phyloP scores from a whole-genome alignment of 2,329 filamentous ascomycete species.

The Hypoxylon sp. region DNA sequence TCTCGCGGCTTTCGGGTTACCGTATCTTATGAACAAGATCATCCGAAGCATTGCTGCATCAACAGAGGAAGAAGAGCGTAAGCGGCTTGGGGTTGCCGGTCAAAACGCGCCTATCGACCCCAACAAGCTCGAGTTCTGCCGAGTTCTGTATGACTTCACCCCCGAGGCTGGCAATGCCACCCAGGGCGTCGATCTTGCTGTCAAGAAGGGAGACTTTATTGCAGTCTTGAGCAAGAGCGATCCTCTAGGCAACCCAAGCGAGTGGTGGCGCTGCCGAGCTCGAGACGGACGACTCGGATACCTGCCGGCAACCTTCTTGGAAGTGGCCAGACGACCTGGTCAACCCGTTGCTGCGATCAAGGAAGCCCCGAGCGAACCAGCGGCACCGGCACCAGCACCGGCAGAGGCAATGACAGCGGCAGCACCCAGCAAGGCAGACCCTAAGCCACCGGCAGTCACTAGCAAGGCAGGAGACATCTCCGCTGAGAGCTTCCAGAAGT shows the following conservation, averaged over 20 bases:
- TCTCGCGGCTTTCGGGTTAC: slow-evolving; percentile 92
- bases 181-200: slow-evolving; percentile 86
- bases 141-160: slow-evolving; percentile 92
- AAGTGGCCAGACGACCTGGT: slow-evolving; percentile 74
- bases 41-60: slow-evolving; percentile 87
- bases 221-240: slow-evolving; percentile 94
- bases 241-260: slow-evolving; percentile 89
- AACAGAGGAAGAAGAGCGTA: slow-evolving; percentile 85
- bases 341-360: slow-evolving; percentile 68
- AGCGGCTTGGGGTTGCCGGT: slow-evolving; percentile 68
- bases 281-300: slow-evolving; percentile 93
- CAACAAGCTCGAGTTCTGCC: slow-evolving; percentile 95
- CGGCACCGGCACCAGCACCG: slow-evolving; percentile 47
- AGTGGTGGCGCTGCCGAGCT: slow-evolving; percentile 97
- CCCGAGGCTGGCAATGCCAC: slow-evolving; percentile 76
- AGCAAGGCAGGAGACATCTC: slow-evolving; percentile 68
- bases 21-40: slow-evolving; percentile 97
- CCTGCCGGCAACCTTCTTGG: slow-evolving; percentile 90
- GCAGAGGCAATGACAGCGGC: slow-evolving; percentile 34
- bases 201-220: slow-evolving; percentile 95
- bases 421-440: slow-evolving; percentile 63
- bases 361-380: slow-evolving; percentile 60
- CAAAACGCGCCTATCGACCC: slow-evolving; percentile 78
- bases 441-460: slow-evolving; percentile 55
- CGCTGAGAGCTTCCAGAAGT: slow-evolving; percentile 70